Percentiles rank a stretch among this genome's conserved stretches.
These are phyloP conservation scores for Exophiala xenobiotica DNA, from an alignment of 2,329 filamentous ascomycete genomes.

Conservation along the genomic window DNA sequence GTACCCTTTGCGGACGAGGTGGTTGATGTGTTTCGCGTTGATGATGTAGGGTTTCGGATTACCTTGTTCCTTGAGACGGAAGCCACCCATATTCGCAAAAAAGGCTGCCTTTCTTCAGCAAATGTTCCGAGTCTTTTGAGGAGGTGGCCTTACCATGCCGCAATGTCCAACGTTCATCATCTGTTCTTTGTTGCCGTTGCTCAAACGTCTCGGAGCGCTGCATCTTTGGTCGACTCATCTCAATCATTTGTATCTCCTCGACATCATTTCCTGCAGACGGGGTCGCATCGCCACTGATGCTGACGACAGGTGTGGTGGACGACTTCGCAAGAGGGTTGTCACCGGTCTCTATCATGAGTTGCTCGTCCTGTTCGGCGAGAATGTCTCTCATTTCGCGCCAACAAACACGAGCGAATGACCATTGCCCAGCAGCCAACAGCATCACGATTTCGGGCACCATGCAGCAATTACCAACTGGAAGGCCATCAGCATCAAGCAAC, in stretches of 20 bases:
- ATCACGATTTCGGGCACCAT: conserved; percentile 11
- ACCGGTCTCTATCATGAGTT: conserved; percentile 2
- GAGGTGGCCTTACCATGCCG: conserved; percentile 5
- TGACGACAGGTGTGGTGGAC: neutral
- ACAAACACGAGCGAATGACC: conserved; percentile 14
- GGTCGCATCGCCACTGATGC: neutral
- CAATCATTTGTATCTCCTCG: neutral
- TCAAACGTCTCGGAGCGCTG: conserved; percentile 10
- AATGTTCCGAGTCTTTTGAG: conserved; percentile 1
- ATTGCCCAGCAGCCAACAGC: conserved; percentile 11
- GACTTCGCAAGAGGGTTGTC: neutral
- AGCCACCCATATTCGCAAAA: conserved; percentile 3
- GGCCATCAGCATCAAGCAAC: neutral
- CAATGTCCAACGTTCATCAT: conserved; percentile 11
- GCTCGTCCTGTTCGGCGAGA: conserved; percentile 6
- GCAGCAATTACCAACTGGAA: conserved; percentile 10
- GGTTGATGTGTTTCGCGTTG: conserved; percentile 11
- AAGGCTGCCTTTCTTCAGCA: neutral
- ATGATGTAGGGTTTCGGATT: conserved; percentile 1
- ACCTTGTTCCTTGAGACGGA: conserved; percentile 7
- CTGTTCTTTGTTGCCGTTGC: conserved; percentile 3
- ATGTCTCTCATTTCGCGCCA: conserved; percentile 16
- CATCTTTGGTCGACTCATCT: conserved; percentile 8
- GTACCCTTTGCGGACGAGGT: conserved; percentile 10
- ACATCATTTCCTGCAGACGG: neutral